Conservation (phyloP, 2,329 filamentous ascomycete species). For the Ceratocystis cubensis region DNA sequence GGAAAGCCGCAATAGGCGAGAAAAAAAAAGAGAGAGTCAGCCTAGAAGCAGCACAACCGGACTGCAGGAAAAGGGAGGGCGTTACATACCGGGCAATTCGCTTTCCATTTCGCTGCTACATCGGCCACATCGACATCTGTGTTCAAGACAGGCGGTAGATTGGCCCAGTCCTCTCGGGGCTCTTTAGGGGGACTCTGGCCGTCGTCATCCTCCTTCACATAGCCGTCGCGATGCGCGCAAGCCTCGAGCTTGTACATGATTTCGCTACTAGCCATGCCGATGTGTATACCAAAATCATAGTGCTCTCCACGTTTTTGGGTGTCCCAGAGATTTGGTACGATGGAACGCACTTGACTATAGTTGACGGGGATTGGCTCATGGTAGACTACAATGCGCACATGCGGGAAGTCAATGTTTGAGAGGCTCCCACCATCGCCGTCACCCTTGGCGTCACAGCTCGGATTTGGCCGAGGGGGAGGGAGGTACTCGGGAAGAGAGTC, state of each 20-base stretch:
- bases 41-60: background rate
- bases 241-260: conserved; percentile 59
- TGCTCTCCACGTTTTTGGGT: conserved; percentile 25
- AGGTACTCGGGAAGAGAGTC: conserved; percentile 53
- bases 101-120: conserved; percentile 44
- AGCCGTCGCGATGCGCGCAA: conserved; percentile 58
- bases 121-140: conserved; percentile 47
- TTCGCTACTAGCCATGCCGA: conserved; percentile 61
- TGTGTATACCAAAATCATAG: conserved; percentile 60
- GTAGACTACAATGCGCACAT: conserved; percentile 52
- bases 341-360: conserved; percentile 51
- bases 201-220: conserved; percentile 58
- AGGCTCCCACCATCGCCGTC: conserved; percentile 14
- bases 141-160: conserved; percentile 41
- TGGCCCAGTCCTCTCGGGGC: conserved; percentile 40
- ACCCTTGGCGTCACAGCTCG: background rate
- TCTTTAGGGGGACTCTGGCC: conserved; percentile 42
- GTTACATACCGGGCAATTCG: conserved; percentile 23
- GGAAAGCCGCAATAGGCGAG: conserved; percentile 1
- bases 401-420: conserved; percentile 20
- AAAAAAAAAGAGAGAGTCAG: background rate
- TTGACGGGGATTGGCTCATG: conserved; percentile 56
- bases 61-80: background rate
- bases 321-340: conserved; percentile 53
- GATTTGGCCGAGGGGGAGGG: conserved; percentile 30